Evolutionary conservation across 2,329 filamentous ascomycete species (phyloP).

Genomic region (Colletotrichum acutatum): DNA sequence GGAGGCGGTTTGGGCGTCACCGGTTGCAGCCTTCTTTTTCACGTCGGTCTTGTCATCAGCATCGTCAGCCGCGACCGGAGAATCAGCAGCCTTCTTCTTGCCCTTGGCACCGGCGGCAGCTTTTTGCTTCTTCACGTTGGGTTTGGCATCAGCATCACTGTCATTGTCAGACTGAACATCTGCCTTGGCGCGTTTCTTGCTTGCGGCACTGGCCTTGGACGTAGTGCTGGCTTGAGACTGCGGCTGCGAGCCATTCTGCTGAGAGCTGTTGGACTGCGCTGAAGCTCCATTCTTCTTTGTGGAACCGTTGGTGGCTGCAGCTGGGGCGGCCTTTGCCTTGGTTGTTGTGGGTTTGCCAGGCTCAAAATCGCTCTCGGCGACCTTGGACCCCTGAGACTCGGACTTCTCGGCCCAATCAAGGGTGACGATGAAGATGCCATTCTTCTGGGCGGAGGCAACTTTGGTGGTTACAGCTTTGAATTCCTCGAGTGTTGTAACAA

Average conservation of each 20-base stretch:
- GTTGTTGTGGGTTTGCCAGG: constrained; percentile 30
- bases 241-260: constrained; percentile 10
- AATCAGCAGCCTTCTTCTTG: constrained; percentile 9
- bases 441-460: constrained; percentile 58
- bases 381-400: constrained; percentile 51
- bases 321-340: constrained; percentile 4
- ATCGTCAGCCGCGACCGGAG: constrained; percentile 33
- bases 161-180: constrained; percentile 38
- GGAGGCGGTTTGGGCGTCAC: constrained; percentile 57
- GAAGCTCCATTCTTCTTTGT: constrained; percentile 9
- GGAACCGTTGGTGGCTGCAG: constrained; percentile 1
- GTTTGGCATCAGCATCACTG: constrained; percentile 40
- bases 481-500: constrained; percentile 66
- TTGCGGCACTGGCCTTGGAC: constrained; percentile 24
- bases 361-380: constrained; percentile 46
- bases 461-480: constrained; percentile 62
- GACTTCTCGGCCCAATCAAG: constrained; percentile 73
- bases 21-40: constrained; percentile 44
- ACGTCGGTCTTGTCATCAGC: constrained; percentile 41
- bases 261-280: constrained; percentile 8
- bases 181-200: constrained; percentile 36
- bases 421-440: constrained; percentile 65
- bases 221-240: constrained; percentile 13
- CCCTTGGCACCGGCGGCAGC: constrained; percentile 33
- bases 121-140: constrained; percentile 46